Base-by-base conservation (phyloP, 345 rosid species). In the Lagerstroemia speciosa region DNA sequence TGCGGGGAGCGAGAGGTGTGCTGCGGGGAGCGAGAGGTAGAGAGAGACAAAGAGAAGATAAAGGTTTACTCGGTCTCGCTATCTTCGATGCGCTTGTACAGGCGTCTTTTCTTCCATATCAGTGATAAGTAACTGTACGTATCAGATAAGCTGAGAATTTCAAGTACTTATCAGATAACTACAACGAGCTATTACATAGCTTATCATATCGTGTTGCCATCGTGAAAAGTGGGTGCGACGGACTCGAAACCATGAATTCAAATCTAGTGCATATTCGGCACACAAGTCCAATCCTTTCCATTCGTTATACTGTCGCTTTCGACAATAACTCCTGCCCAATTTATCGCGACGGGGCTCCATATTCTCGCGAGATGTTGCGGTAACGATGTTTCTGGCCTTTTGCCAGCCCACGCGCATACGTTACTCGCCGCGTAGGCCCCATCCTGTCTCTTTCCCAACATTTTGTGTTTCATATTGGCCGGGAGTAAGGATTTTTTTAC, bases 41-140 rank as follows among this genome's bases (percentile, higher is more conserved):
- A 79, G 66, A 67, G 71, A 74, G 64, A 37, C 74, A 46, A 58
- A 61, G 77, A 69, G 75, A 77, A 74, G 75, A 79, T 76, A 80
- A 70, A 79, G 70, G 77, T n/a, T n/a, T n/a, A 76, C 82, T 77
- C 73, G 84, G 86, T 80, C 87, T 87, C 85, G 90, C 91, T 81
- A 81, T 85, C 91, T 89, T 88, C 92, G 91, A 88, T 88, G 96
- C 88, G 79, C 16, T 71, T 84, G 90, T 82, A 67, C 92, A 82
- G 79, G 76, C 69, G 80, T 77, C 71, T 64, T 76, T 75, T 64
- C 75, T 60, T 80, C 67, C 74, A 77, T 73, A 84, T 83, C 88
- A 78, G 74, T 77, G 83, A 77, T 78, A 66, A 20, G 71, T 16
- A 0, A 0, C 0, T 0, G 0, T 0, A 0, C 71, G 20, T 66